Conservation (phyloP, 2,329 filamentous ascomycete species). For the Cladophialophora immunda region DNA sequence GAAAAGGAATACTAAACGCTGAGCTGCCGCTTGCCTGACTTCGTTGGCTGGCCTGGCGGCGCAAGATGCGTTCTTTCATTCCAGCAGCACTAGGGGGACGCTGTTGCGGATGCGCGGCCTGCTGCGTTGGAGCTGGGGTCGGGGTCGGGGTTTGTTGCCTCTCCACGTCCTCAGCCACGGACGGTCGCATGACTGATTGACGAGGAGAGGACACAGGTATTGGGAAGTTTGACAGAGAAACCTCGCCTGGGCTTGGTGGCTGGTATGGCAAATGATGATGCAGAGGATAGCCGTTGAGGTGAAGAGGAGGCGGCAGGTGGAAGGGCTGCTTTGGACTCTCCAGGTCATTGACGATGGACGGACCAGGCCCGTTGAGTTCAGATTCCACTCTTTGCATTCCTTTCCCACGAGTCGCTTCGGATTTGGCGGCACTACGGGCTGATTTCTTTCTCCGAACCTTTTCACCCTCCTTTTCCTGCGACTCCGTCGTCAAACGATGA, state of each 20-base stretch:
- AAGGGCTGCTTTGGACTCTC: slow-evolving; percentile 13
- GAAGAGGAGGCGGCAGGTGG: slow-evolving; percentile 27
- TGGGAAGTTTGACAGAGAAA: slow-evolving; percentile 36
- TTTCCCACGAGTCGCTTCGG: slow-evolving; percentile 3
- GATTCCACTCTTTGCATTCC: slow-evolving; percentile 14
- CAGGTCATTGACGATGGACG: slow-evolving; percentile 28
- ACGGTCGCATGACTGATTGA: slow-evolving; percentile 15
- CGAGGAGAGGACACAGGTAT: slow-evolving; percentile 33
- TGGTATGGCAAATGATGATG: slow-evolving; percentile 17
- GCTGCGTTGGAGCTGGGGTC: slow-evolving; percentile 5
- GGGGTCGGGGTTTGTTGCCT: slow-evolving; percentile 2
- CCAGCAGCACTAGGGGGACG: slow-evolving; percentile 17
- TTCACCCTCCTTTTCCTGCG: not conserved
- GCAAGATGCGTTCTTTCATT: slow-evolving; percentile 25
- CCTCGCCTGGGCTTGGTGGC: slow-evolving; percentile 36
- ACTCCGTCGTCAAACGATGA: slow-evolving; percentile 28
- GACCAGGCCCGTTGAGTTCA: slow-evolving; percentile 32
- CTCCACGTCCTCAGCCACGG: not conserved
- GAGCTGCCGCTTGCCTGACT: slow-evolving; percentile 34
- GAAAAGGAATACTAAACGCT: slow-evolving; percentile 37
- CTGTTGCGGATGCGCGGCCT: slow-evolving; percentile 18
- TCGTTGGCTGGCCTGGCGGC: slow-evolving; percentile 27
- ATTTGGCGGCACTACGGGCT: not conserved
- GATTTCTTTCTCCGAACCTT: not conserved
- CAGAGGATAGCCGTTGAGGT: slow-evolving; percentile 19